These are phyloP conservation scores for Eragrostis nindensis DNA, from an alignment of 176 grass and related monocot species.

Conservation along the genomic window DNA sequence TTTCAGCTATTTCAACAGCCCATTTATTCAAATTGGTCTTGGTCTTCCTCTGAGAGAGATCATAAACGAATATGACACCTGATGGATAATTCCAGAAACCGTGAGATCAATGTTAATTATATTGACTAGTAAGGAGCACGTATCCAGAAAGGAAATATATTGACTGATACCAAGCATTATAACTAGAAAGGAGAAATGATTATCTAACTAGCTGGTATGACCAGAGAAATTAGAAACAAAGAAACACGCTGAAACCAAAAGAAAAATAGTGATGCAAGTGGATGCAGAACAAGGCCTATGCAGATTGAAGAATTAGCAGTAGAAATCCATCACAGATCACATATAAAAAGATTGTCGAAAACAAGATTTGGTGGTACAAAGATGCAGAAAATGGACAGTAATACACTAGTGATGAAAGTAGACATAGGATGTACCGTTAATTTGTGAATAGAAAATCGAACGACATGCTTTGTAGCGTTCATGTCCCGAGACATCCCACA, in stretches of 20 bases:
- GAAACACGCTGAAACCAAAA: constrained; percentile 4
- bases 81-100: constrained; percentile 37
- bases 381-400: constrained; percentile 19
- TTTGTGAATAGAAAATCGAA: constrained; percentile 87
- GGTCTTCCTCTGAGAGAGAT: constrained; percentile 81
- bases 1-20: constrained; percentile 80
- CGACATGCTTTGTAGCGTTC: constrained; percentile 88
- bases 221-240: constrained; percentile 32
- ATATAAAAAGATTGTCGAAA: constrained; percentile 5
- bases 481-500: constrained; percentile 96
- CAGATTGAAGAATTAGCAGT: constrained; percentile 3
- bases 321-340: constrained; percentile 5
- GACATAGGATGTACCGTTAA: constrained; percentile 64
- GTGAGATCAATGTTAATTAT: constrained; percentile 27
- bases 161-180: not conserved
- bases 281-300: not conserved
- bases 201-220: not conserved
- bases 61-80: constrained; percentile 99
- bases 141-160: not conserved
- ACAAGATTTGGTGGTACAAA: not conserved
- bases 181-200: constrained; percentile 10
- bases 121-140: not conserved
- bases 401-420: constrained; percentile 8
- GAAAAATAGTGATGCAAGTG: constrained; percentile 14
- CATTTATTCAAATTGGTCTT: constrained; percentile 94